A percentile compares a stretch with the other conserved stretches of the same genome.
phyloP scores from a whole-genome alignment of 2,329 filamentous ascomycete genomes.

The Xylariaceae sp. region DNA sequence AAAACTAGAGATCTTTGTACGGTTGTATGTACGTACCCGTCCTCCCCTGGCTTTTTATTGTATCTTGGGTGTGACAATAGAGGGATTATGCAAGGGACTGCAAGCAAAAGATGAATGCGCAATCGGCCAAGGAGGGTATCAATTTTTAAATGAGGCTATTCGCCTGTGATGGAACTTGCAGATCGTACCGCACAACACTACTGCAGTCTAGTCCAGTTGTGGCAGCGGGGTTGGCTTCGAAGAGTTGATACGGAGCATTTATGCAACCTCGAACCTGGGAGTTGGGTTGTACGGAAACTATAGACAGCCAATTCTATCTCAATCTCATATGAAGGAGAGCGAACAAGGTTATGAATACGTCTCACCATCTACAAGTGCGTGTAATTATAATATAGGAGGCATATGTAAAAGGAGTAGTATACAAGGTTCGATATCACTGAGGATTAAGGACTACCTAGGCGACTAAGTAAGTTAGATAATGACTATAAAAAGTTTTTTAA shows the following conservation, averaged over 20 bases:
- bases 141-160: slow-evolving; percentile 22
- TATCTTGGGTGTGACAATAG: slow-evolving; percentile 36
- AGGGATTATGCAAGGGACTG: slow-evolving; percentile 34
- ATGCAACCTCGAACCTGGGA: slow-evolving; percentile 21
- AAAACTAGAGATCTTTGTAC: slow-evolving; percentile 19
- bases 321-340: not conserved
- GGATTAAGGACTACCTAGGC: not conserved
- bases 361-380: not conserved
- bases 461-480: not conserved
- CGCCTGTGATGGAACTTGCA: not conserved
- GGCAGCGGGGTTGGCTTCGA: slow-evolving; percentile 22
- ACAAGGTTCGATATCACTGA: not conserved
- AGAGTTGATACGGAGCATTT: not conserved
- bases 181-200: slow-evolving; percentile 10
- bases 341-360: not conserved
- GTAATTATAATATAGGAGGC: not conserved
- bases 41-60: slow-evolving; percentile 19
- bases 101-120: slow-evolving; percentile 23
- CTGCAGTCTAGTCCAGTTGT: slow-evolving; percentile 13
- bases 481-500: not conserved
- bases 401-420: not conserved
- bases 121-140: slow-evolving; percentile 15
- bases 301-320: not conserved
- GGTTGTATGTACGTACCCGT: not conserved
- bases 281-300: slow-evolving; percentile 17